Base-by-base conservation (phyloP, 176 grass and related monocot genomes). In the Leersia perrieri region DNA sequence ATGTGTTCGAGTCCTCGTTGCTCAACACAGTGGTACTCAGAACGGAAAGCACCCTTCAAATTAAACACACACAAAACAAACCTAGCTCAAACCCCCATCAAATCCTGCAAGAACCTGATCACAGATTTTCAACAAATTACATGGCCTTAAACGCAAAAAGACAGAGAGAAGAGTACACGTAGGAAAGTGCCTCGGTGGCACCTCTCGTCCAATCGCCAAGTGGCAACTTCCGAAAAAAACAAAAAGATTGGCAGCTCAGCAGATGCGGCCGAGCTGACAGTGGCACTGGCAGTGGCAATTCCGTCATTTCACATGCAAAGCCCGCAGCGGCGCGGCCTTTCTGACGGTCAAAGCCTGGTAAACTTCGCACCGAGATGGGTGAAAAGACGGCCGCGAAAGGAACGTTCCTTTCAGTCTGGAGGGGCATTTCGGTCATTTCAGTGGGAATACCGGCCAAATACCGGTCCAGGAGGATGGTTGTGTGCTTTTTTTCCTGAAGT, bases 321-420 rank as follows among this genome's bases (percentile, higher is more conserved):
- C n/a, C 68, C 39, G 1, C 49, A 29, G 3, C 49, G 25, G 74
- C 82, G 28, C 80, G 60, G 57, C 20, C 63, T 67, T 68, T 78
- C 38, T 47, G 5, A 29, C 28, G 4, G 30, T 63, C 38, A 42
- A 79, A 80, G 77, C 31, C 9, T 18, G 36, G 42, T 55, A 68
- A 68, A 68, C 29, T 68, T 69, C 60, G 9, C 77, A 39, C 31
- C 45, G 77, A 68, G 77, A 69, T 20, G 31, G 2, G 41, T 1
- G 42, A 69, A 69, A 80, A 68, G 77, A 80, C 33, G 64, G 32
- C 7, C 22, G 42, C 35, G 44, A 69, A 80, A 80, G 44, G 64
- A 39, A 12, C 77, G 77, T 29, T 38, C 77, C 64, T 80, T 68
- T 68, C 31, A 9, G 39, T 33, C n/a, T 7, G 31, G 20, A 11